These are phyloP conservation scores for Dillenia turbinata DNA, from an alignment of 164 flowering plant species.

Conservation along the genomic window DNA sequence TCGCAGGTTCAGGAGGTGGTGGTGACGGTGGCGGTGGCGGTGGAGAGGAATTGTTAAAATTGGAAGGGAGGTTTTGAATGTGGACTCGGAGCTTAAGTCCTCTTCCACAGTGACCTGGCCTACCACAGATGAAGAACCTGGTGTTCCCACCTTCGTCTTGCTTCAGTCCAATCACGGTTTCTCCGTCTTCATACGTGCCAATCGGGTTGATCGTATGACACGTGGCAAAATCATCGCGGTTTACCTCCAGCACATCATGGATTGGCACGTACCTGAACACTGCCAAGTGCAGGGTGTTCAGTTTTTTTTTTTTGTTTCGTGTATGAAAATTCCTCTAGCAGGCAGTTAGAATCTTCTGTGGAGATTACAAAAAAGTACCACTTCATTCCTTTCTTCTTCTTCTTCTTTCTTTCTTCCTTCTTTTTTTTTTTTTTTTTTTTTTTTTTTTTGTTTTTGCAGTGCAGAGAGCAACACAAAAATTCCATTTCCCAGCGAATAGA, in stretches of 20 bases:
- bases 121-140: constrained; percentile 35
- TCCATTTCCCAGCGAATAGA: too few relatives aligned
- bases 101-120: constrained; percentile 21
- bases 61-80: too few relatives aligned
- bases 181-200: constrained; percentile 20
- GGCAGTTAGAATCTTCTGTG: too few relatives aligned
- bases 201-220: constrained; percentile 25
- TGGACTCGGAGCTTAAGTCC: constrained; percentile 16
- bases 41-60: too few relatives aligned
- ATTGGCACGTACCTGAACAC: constrained; percentile 31
- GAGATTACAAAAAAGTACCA: too few relatives aligned
- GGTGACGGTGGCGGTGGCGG: too few relatives aligned
- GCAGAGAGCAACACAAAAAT: too few relatives aligned
- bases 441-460: too few relatives aligned
- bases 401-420: too few relatives aligned
- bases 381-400: too few relatives aligned
- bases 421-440: too few relatives aligned
- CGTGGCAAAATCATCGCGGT: constrained; percentile 12
- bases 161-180: constrained; percentile 22
- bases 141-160: constrained; percentile 3
- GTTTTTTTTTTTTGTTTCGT: background rate
- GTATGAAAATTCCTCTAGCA: background rate
- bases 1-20: too few relatives aligned
- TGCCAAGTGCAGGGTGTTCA: constrained; percentile 11
- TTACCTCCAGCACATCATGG: constrained; percentile 41